Base-by-base conservation (phyloP, 2,329 filamentous ascomycete species). In the Ceratocystis cubensis region DNA sequence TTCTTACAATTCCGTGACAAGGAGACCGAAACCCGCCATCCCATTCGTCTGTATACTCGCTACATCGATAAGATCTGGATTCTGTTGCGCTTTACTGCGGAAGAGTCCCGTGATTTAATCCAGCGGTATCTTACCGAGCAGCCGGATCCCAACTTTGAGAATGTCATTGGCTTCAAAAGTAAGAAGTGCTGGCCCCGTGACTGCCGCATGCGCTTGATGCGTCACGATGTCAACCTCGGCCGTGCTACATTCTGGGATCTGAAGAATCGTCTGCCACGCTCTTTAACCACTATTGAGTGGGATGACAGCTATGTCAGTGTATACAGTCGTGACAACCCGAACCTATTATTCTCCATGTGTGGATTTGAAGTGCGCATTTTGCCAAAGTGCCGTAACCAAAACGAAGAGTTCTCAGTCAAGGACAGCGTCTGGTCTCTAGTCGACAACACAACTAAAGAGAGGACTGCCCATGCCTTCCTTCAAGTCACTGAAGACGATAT, bases 181-280 rank as follows among this genome's bases (percentile, higher is more conserved):
- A 99, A 99, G 81, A 99, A 97, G 75, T 99, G 95, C 77, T 99
- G 94, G 94, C 95, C 94, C 53, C 86, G 94, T 72, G 94, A 99
- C 75, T 96, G 92, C 28, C 86, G 94, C 63, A 99, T 99, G 95
- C 88, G 95, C 59, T 78, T 99, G 72, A 99, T 99, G 94, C 87
- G 94, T 69, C 94, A 99, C 76, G 94, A 99, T 77, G 95, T 99
- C 71, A 97, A 99, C 72, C 85, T 99, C 53, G 94, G 95, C 53
- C 88, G 95, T 68, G 95, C 95, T 68, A 94, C 96, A 1, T 99
- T 99, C 79, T 99, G 94, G 94, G 93, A 99, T 74, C 77, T 99
- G 75, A 97, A 99, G 82, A 99, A 99, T 75, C 87, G 94, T 50
- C 80, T 99, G 66, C 95, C 94, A 28, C 84, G 94, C 71, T 96